These are phyloP conservation scores for Ophiostoma sp. DNA, from an alignment of 2,329 filamentous ascomycete genomes.

Conservation along the genomic window DNA sequence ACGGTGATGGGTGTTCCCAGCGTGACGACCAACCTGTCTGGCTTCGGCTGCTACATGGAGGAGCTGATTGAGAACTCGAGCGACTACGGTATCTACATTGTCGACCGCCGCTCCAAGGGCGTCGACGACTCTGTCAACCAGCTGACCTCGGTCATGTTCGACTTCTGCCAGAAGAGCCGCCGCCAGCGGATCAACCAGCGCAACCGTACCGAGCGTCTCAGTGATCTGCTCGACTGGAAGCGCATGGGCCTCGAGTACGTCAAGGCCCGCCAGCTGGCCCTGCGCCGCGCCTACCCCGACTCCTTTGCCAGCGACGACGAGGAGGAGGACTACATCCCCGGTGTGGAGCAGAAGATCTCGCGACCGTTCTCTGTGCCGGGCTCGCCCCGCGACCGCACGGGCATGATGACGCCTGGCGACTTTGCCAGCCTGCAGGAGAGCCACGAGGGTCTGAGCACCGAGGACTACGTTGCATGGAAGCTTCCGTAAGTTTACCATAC, in stretches of 20 bases:
- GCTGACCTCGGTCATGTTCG: slow-evolving; percentile 86
- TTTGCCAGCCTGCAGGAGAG: slow-evolving; percentile 96
- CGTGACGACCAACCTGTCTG: slow-evolving; percentile 96
- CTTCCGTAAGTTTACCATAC: slow-evolving; percentile 72
- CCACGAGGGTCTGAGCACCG: slow-evolving; percentile 86
- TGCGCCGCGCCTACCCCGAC: slow-evolving; percentile 85
- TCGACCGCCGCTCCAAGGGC: slow-evolving; percentile 91
- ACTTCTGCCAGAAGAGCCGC: slow-evolving; percentile 89
- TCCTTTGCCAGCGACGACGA: slow-evolving; percentile 82
- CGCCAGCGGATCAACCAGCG: slow-evolving; percentile 98
- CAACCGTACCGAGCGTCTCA: slow-evolving; percentile 91
- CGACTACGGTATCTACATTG: slow-evolving; percentile 98
- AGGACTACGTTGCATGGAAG: slow-evolving; percentile 98
- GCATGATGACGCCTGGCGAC: slow-evolving; percentile 99
- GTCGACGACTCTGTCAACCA: slow-evolving; percentile 98
- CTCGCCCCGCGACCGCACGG: slow-evolving; percentile 83
- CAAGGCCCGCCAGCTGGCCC: slow-evolving; percentile 89
- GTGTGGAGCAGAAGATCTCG: slow-evolving; percentile 92
- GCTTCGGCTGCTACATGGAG: slow-evolving; percentile 99
- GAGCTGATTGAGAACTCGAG: slow-evolving; percentile 97
- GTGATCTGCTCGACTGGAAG: slow-evolving; percentile 97
- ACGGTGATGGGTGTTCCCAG: slow-evolving; percentile 98
- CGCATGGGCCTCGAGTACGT: slow-evolving; percentile 99
- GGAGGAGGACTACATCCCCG: slow-evolving; percentile 87
- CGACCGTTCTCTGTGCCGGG: slow-evolving; percentile 92